These are phyloP conservation scores for Pleodorina starrii DNA, from an alignment of 139 green algal species.

Conservation along the genomic window DNA sequence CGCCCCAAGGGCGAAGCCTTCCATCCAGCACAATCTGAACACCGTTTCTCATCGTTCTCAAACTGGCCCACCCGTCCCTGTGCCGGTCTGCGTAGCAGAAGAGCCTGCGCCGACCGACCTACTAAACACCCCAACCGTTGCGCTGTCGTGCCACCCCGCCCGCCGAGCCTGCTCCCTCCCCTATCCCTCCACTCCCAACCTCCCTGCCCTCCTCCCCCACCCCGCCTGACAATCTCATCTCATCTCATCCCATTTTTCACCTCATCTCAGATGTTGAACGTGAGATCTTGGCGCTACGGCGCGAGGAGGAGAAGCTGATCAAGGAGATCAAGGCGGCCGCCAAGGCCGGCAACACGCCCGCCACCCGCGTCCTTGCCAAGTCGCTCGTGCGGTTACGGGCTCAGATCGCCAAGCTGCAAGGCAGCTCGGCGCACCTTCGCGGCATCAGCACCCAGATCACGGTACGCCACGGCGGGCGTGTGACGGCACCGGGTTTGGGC, in stretches of 20 bases:
- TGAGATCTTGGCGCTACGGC: constrained; percentile 64
- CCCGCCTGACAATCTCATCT: background rate
- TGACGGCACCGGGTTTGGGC: too few species aligned
- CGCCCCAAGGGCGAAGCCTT: too few species aligned
- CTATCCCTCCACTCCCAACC: too few species aligned
- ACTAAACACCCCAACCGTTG: too few species aligned
- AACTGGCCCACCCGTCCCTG: too few species aligned
- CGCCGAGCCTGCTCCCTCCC: too few species aligned
- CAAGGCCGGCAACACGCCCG: constrained; percentile 44
- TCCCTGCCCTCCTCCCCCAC: background rate
- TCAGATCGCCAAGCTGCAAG: constrained; percentile 74
- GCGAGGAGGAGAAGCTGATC: constrained; percentile 75
- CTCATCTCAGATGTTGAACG: constrained; percentile 69
- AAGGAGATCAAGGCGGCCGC: constrained; percentile 75
- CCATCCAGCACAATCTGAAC: too few species aligned
- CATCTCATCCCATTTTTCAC: background rate
- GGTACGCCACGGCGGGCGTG: too few species aligned
- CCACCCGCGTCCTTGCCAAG: constrained; percentile 69
- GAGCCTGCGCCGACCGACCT: too few species aligned
- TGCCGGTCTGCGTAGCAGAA: too few species aligned
- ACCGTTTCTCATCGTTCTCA: too few species aligned
- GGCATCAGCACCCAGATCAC: constrained; percentile 73
- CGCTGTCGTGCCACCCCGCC: too few species aligned
- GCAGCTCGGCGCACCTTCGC: constrained; percentile 66
- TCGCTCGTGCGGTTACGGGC: constrained; percentile 68